phyloP scores from a whole-genome alignment of 192 early-diverging fungal species.

The Dissophora globulifera region DNA sequence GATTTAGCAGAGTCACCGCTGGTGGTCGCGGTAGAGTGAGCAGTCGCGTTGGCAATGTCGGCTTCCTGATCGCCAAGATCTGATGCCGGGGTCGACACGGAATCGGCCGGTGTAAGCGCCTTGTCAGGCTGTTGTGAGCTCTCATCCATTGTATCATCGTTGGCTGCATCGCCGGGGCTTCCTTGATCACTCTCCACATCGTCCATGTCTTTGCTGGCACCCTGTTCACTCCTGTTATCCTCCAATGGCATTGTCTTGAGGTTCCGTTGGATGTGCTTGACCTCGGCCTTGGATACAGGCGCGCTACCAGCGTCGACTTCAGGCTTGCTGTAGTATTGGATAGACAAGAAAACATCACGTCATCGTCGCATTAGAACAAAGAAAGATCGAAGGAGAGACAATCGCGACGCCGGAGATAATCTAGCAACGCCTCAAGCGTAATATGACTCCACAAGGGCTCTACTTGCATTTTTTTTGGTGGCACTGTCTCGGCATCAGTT shows the following conservation, averaged over 20 bases:
- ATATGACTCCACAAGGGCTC: no score
- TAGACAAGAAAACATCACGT: neutral
- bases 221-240: slow-evolving; percentile 4
- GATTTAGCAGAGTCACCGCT: slow-evolving; percentile 15
- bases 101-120: slow-evolving; percentile 2
- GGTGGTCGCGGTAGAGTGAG: neutral
- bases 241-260: slow-evolving; percentile 52
- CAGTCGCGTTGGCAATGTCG: neutral
- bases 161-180: slow-evolving; percentile 17
- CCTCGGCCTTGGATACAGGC: slow-evolving; percentile 40
- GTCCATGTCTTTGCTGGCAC: slow-evolving; percentile 43
- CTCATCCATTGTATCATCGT: slow-evolving; percentile 36
- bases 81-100: slow-evolving; percentile 11
- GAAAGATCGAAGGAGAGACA: neutral
- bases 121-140: slow-evolving; percentile 9
- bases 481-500: slow-evolving; percentile 31
- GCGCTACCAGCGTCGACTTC: slow-evolving; percentile 12
- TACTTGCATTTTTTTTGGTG: slow-evolving; percentile 51
- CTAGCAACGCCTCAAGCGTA: no score
- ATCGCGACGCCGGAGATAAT: neutral
- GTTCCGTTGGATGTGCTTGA: slow-evolving; percentile 47
- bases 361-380: neutral
- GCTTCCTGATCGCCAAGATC: slow-evolving; percentile 14
- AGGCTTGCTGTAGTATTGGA: slow-evolving; percentile 33
- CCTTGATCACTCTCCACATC: slow-evolving; percentile 45